Evolutionary conservation across 495 filamentous ascomycete genomes (phyloP), one percentile per base, ranked within the genome.

Genomic region (Aspergillus egyptiacus): DNA sequence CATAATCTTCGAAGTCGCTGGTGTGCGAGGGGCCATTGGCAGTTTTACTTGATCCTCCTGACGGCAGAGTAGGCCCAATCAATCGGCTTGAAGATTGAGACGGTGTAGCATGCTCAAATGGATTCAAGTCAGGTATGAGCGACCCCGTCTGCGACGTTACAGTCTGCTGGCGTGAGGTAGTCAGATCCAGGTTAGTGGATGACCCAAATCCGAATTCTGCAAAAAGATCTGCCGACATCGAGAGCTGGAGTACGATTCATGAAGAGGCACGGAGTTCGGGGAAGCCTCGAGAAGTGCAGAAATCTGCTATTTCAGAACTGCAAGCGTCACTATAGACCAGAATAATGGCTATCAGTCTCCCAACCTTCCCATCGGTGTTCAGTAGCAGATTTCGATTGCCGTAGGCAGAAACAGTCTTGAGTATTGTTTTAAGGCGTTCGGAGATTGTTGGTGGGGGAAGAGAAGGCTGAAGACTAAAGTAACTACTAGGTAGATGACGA

Each of bases 141-240:
- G 63, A 53, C 8, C 15, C 48, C 46, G 55, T 24, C 39, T 55
- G 50, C 22, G 56, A 30, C 30, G 35, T 38, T n/a, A 28, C 33
- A 18, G 44, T 23, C 27, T 54, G 54, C 19, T 55, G 57, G 33
- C 25, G 13, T 30, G 32, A 25, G 37, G 57, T 50, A 30, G 45
- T 51, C 24, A 53, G 39, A 37, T 56, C 46, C 41, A 57, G 55
- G 24, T 20, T 53, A 48, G 64, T 36, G 31, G 54, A 18, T 23
- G 54, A 20, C 22, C 56, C 56, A 50, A 55, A 55, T 30, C 81
- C 83, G 55, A 90, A 90, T 40, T 80, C 82, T 40, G 84, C 83
- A 30, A 86, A 79, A 28, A 90, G 74, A 55, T 89, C 86, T 41
- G 83, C 79, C 34, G 86, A 90, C 86, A 90, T 90, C 33, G 40